These are phyloP conservation scores for Warburgia ugandensis DNA, from an alignment of 164 flowering plant species.

Conservation along the genomic window DNA sequence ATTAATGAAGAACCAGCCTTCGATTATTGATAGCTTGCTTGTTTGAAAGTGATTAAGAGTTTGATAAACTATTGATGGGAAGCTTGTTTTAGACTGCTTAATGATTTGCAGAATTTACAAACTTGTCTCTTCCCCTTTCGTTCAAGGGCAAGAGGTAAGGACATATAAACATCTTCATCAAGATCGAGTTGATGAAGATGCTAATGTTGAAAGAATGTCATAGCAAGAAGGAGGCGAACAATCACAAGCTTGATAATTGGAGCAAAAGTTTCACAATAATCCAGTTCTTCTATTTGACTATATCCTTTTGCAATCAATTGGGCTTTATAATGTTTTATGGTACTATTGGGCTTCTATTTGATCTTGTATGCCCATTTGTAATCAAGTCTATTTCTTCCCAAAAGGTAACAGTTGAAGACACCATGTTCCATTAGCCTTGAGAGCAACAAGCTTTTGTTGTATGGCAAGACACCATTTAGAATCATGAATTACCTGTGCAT, in stretches of 20 bases:
- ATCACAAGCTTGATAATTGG: no score
- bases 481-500: no score
- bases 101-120: neutral
- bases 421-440: constrained; percentile 6
- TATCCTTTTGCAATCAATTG: no score
- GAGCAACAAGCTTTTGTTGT: neutral
- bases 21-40: constrained; percentile 1
- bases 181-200: neutral
- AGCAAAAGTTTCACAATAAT: no score
- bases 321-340: no score
- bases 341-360: no score
- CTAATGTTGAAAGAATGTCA: neutral
- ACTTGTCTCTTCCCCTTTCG: constrained; percentile 6
- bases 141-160: neutral
- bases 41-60: constrained; percentile 1
- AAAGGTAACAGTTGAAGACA: neutral
- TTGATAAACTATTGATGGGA: neutral
- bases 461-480: constrained; percentile 5
- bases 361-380: neutral
- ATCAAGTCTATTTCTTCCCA: neutral
- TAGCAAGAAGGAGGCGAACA: neutral
- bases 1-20: constrained; percentile 4
- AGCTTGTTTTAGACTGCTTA: neutral
- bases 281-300: constrained; percentile 1
- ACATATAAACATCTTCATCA: neutral